Base-by-base conservation (phyloP, 75 land plant species). In the Sequoiadendron giganteum region DNA sequence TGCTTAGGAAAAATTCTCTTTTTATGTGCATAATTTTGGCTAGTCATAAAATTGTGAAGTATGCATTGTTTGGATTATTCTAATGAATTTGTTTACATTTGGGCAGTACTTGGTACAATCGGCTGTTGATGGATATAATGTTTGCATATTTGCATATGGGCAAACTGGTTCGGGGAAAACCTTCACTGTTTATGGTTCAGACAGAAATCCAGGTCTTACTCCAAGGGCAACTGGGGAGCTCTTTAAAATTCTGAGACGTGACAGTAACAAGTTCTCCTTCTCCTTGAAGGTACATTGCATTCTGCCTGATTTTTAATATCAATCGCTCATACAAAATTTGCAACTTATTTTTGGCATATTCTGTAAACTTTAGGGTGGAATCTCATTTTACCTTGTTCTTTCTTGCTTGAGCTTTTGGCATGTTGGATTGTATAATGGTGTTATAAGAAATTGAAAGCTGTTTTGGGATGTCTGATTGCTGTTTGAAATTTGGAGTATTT, bases 111-210 rank as follows among this genome's bases (percentile, higher is more conserved):
- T 98, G 88, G 96, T 98, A 79, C 99, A 98, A 92, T 98, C 99
- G 28, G 98, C 99, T n/a, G 90, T 95, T 55, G 99, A 96, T 93
- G 99, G 99, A 32, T 98, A 93, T 87, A 98, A 98, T 90, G 99
- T 98, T 3, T 98, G 99, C 87, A 98, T 98, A 86, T 98, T 98
- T 92, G 99, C 99, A 45, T 98, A 98, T 90, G 99, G 99, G 55
- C 99, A 98, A 92, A 98, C 99, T 87, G 99, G 99, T 32, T 98
- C 99, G 48, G 99, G 99, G 39, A 98, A 98, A 87, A 98, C 99
- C 78, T 98, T 94, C 83, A 98, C 99, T 28, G 97, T 98, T 32
- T 98, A 98, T 94, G 99, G 99, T 49, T 88, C 97, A 25, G 99
- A 95, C 5, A 88, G 79, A 61, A 91, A 94, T 88, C 98, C 98